Conservation (phyloP, 495 filamentous ascomycete genomes). For the Rhypophila decipiens region DNA sequence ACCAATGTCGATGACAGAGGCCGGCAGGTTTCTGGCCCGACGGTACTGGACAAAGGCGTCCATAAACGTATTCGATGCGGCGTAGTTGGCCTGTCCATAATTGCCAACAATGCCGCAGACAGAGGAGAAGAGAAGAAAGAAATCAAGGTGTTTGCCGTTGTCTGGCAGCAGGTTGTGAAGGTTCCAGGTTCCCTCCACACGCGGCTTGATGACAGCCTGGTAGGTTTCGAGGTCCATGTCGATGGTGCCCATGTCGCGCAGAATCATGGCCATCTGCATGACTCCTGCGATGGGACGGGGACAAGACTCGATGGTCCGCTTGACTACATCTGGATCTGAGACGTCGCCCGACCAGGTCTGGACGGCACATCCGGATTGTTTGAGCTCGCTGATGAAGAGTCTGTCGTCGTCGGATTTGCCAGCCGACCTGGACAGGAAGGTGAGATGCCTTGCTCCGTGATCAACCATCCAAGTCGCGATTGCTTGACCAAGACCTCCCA, state of each 20-base stretch:
- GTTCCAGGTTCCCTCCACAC: conserved; percentile 33
- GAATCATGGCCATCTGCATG: conserved; percentile 40
- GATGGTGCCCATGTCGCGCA: conserved; percentile 32
- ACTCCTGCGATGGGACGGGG: conserved; percentile 30
- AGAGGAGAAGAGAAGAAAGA: conserved; percentile 45
- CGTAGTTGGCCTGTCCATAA: conserved; percentile 48
- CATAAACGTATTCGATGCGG: conserved; percentile 49
- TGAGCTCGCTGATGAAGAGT: conserved; percentile 3
- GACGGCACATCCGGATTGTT: conserved; percentile 19
- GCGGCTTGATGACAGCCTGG: conserved; percentile 30
- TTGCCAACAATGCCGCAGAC: conserved; percentile 39
- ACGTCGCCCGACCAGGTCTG: conserved; percentile 27
- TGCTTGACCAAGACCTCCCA: conserved; percentile 36
- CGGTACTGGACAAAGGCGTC: conserved; percentile 31
- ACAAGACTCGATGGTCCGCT: conserved; percentile 9
- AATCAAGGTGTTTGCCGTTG: conserved; percentile 35
- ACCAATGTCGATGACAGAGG: conserved; percentile 19
- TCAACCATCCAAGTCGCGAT: conserved; percentile 29
- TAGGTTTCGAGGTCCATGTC: conserved; percentile 25
- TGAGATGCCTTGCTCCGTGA: conserved; percentile 30
- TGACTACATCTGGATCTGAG: conserved; percentile 18
- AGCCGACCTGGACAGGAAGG: conserved; percentile 8
- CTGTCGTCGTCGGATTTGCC: not conserved
- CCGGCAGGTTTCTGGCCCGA: conserved; percentile 11
- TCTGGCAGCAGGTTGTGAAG: conserved; percentile 22